phyloP scores from a whole-genome alignment of 192 early-diverging fungal genomes.

The Phlyctochytrium arcticum region DNA sequence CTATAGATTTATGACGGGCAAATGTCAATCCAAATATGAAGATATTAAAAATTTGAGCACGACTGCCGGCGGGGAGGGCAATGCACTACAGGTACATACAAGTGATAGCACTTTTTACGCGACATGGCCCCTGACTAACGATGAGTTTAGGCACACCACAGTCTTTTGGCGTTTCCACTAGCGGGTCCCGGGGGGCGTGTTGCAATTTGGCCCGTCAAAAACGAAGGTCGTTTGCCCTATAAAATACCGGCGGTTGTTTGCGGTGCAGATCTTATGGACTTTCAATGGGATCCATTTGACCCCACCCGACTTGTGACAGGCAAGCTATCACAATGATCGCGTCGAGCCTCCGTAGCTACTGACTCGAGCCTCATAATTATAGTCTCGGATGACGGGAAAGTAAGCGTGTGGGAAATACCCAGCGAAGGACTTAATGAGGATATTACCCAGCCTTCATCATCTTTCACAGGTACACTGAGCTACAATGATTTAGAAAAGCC shows the following conservation, averaged over 20 bases:
- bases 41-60: conserved; percentile 55
- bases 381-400: conserved; percentile 59
- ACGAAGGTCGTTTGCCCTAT: conserved; percentile 64
- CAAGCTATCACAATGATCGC: background rate
- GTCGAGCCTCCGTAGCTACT: too few species aligned
- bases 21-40: conserved; percentile 47
- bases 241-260: conserved; percentile 56
- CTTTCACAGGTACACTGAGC: background rate
- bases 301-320: conserved; percentile 50
- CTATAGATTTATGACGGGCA: conserved; percentile 41
- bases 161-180: conserved; percentile 68
- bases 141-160: conserved; percentile 41
- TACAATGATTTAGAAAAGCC: background rate
- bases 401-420: conserved; percentile 53
- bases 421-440: conserved; percentile 55
- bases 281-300: conserved; percentile 74
- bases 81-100: conserved; percentile 55
- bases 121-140: background rate
- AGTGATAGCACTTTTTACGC: background rate
- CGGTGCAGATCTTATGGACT: conserved; percentile 59
- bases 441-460: conserved; percentile 26
- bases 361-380: background rate
- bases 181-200: conserved; percentile 77
- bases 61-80: conserved; percentile 49
- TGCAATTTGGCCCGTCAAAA: conserved; percentile 54